Evolutionary conservation across 352 stramenopile genomes (phyloP).

Genomic region (Pythium scleroteichum): DNA sequence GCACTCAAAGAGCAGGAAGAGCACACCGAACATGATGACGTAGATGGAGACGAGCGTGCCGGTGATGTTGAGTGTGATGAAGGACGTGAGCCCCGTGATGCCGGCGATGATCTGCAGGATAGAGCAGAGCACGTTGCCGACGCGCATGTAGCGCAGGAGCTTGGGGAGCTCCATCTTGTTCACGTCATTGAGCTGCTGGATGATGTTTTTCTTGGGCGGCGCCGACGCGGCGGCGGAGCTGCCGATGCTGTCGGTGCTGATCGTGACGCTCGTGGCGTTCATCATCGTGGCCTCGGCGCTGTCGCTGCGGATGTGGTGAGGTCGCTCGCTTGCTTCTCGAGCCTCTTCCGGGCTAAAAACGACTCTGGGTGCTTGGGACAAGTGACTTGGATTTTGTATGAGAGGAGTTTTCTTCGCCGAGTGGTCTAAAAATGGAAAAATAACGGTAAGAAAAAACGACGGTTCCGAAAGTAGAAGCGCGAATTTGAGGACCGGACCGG

Average conservation of each 20-base stretch:
- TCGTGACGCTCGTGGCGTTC: conserved; percentile 72
- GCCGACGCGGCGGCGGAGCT: conserved; percentile 46
- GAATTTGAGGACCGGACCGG: conserved; percentile 2
- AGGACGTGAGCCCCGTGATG: conserved; percentile 79
- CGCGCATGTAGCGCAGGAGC: conserved; percentile 83
- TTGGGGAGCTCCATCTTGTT: conserved; percentile 91
- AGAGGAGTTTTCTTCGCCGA: neutral
- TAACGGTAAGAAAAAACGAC: conserved; percentile 29
- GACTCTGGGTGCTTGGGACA: neutral
- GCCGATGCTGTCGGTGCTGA: conserved; percentile 78
- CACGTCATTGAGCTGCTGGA: conserved; percentile 84
- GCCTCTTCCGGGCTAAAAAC: conserved; percentile 13
- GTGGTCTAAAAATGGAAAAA: conserved; percentile 31
- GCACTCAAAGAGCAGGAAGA: conserved; percentile 88
- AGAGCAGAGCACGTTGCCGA: conserved; percentile 83
- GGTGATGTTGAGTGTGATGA: conserved; percentile 91
- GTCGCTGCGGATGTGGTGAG: conserved; percentile 1
- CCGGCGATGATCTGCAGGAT: conserved; percentile 83
- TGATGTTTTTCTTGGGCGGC: conserved; percentile 66
- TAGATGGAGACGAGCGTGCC: conserved; percentile 88
- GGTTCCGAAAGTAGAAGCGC: conserved; percentile 20
- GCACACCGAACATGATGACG: conserved; percentile 87
- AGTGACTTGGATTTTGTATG: conserved; percentile 22
- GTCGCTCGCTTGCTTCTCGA: neutral
- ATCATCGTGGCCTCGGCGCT: conserved; percentile 45